phyloP scores from a whole-genome alignment of 106 monocot species.

The Ottelia alismoides region DNA sequence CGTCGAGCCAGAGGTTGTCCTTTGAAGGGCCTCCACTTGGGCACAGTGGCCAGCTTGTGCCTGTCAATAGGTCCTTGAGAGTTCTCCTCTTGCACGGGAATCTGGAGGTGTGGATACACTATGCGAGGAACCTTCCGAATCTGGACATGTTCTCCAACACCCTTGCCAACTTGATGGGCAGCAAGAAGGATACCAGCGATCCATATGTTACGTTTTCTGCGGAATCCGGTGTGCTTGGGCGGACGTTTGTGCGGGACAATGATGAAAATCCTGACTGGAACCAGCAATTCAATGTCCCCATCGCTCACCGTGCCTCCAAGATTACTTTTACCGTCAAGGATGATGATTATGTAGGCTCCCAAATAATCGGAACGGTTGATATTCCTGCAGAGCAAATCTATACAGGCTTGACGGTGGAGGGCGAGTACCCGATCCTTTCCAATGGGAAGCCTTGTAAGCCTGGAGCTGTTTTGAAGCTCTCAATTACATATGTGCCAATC shows the following conservation, averaged over 20 bases:
- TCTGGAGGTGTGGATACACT: no score
- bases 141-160: no score
- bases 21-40: no score
- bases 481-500: conserved; percentile 39
- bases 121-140: no score
- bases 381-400: conserved; percentile 39
- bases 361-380: conserved; percentile 46
- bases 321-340: conserved; percentile 54
- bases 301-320: conserved; percentile 39
- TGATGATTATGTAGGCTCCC: conserved; percentile 35
- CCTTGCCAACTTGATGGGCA: no score
- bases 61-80: no score
- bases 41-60: no score
- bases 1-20: no score
- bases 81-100: no score
- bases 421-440: conserved; percentile 22
- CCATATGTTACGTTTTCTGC: no score
- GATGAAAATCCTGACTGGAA: conserved; percentile 46
- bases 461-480: conserved; percentile 33
- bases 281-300: conserved; percentile 61
- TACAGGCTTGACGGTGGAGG: conserved; percentile 23
- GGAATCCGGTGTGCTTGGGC: no score
- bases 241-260: conserved; percentile 37
- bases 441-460: conserved; percentile 41
- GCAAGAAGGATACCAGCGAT: no score